These are phyloP conservation scores for Miscanthus lutarioriparius DNA, from an alignment of 176 grass and related monocot species.

Conservation along the genomic window DNA sequence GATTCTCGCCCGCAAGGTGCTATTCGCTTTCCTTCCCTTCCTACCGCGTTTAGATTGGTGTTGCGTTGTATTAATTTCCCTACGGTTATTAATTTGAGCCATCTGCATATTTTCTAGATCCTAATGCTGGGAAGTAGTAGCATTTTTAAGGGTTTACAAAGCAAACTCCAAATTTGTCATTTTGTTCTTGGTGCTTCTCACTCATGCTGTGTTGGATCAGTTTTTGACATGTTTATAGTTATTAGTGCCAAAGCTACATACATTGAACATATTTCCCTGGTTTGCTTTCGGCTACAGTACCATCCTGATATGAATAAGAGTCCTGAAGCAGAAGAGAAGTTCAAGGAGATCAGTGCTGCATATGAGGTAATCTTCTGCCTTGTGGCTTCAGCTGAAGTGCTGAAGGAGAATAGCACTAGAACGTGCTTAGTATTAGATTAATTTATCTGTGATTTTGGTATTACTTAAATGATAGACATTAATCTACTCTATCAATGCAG, in stretches of 20 bases:
- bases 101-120: not conserved
- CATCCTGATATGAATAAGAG: slow-evolving; percentile 96
- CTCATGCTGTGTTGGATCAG: not conserved
- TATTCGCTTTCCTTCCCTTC: not conserved
- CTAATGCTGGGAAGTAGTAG: not conserved
- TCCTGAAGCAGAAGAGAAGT: slow-evolving; percentile 89
- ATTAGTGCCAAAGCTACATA: not conserved
- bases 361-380: slow-evolving; percentile 78
- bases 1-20: slow-evolving; percentile 78
- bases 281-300: slow-evolving; percentile 53
- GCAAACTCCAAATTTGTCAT: not conserved
- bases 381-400: not conserved
- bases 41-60: not conserved
- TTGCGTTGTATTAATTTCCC: not conserved
- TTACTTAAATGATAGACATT: not conserved
- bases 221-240: slow-evolving; percentile 10
- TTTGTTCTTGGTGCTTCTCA: not conserved
- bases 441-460: not conserved
- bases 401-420: not conserved
- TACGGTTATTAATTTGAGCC: not conserved
- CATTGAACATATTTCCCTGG: slow-evolving; percentile 26
- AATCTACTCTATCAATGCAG: not conserved
- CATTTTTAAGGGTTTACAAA: not conserved
- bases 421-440: not conserved
- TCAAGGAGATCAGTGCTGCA: slow-evolving; percentile 96